Evolutionary conservation across 2,329 filamentous ascomycete genomes (phyloP).

Genomic region (Alternaria sp.): DNA sequence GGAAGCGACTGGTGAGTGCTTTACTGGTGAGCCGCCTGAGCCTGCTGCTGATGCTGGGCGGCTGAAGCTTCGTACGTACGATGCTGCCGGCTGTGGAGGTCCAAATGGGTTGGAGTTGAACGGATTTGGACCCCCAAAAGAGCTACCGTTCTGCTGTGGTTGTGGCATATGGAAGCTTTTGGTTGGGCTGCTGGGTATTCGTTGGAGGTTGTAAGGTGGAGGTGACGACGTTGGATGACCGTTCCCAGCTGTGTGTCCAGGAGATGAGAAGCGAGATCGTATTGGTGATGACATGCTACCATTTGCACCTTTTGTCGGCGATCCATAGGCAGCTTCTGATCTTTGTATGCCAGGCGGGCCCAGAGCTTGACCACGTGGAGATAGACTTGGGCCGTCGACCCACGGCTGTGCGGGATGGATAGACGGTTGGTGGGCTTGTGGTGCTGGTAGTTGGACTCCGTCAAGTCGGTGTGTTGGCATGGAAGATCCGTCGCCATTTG

Average conservation of each 20-base stretch:
- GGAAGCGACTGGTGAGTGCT: slow-evolving; percentile 48
- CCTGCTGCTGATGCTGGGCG: slow-evolving; percentile 44
- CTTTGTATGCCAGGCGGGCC: slow-evolving; percentile 54
- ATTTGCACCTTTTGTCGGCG: slow-evolving; percentile 38
- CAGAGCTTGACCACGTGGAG: slow-evolving; percentile 55
- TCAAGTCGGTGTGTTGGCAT: slow-evolving; percentile 24
- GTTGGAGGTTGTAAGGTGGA: slow-evolving; percentile 42
- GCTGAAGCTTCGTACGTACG: slow-evolving; percentile 42
- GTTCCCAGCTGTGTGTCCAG: slow-evolving; percentile 28
- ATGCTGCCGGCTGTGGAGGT: slow-evolving; percentile 25
- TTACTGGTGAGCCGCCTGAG: slow-evolving; percentile 45
- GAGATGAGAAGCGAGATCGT: slow-evolving; percentile 34
- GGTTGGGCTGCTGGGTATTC: slow-evolving; percentile 37
- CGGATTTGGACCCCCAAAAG: slow-evolving; percentile 34
- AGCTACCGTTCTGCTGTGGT: slow-evolving; percentile 41
- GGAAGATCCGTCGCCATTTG: slow-evolving; percentile 31
- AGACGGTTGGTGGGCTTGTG: slow-evolving; percentile 32
- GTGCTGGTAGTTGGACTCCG: slow-evolving; percentile 34
- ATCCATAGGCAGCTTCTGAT: slow-evolving; percentile 50
- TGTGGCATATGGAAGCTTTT: slow-evolving; percentile 36
- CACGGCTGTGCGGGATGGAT: slow-evolving; percentile 40
- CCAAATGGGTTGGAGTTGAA: slow-evolving; percentile 32
- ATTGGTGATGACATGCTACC: slow-evolving; percentile 41
- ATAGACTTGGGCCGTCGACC: slow-evolving; percentile 56
- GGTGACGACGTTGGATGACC: slow-evolving; percentile 46